Evolutionary conservation across 106 monocot genomes (phyloP), one percentile per base, ranked within the genome.

Genomic region (Gastrodia elata): DNA sequence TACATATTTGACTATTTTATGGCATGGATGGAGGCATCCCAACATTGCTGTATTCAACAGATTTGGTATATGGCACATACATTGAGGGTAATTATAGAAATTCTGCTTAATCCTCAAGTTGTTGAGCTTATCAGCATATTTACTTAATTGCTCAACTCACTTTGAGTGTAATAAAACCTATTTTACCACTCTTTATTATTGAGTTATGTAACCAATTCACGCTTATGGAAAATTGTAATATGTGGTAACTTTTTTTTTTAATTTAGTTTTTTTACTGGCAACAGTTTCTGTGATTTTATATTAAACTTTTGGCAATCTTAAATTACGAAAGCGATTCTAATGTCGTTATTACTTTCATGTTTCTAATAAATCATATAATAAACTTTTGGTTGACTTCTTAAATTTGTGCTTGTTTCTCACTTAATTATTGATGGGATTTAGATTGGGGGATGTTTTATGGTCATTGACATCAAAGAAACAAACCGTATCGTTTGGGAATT

Each of bases 371-470:
- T 67, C 27, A 20, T 35, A 37, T 2, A 36, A n/a, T 37, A 67
- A 67, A 38, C 20, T 37, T 25, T 37, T 37, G 0, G 6, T 67
- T 3, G 15, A 67, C 8, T 18, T 42, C 27, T 46, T 65, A 18
- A 20, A 5, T 43, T 61, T 68, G 15, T 16, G 16, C 46, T n/a
- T 71, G 64, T 46, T 39, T n/a, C 70, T 57, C 34, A 67, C 70
- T 59, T 73, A 16, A 77, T 39, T 73, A 38, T 68, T 61, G 46
- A 25, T 41, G 71, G 33, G 58, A 7, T 28, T 32, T 79, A 98
- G 97, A 70, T 77, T 98, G 88, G 93, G 97, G 33, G 97, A 98
- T 85, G 97, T 93, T 76, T 80, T 98, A 27, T 86, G 76, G 74
- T 85, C 91, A 46, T 82, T 98, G 84, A 88, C 87, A 59, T 83